These are phyloP conservation scores for Bacterosira constricta DNA, from an alignment of 108 stramenopile species.

Conservation along the genomic window DNA sequence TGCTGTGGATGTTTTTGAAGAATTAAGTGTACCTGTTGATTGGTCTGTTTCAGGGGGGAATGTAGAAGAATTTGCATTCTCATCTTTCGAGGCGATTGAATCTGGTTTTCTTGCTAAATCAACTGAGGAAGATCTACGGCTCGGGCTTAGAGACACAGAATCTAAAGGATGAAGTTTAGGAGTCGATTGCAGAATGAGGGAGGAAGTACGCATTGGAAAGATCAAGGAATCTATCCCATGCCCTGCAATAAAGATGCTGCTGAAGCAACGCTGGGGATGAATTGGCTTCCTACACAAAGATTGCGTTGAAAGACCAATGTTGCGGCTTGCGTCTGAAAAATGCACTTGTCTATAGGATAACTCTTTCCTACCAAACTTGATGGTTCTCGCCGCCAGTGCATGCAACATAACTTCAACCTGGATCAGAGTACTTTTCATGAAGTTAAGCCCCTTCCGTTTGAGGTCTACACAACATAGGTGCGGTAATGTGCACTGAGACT, in stretches of 20 bases:
- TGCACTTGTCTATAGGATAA: not conserved
- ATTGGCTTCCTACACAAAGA: too few relatives aligned
- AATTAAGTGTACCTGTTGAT: not conserved
- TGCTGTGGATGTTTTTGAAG: not conserved
- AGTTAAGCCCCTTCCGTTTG: too few relatives aligned
- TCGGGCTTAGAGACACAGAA: not conserved
- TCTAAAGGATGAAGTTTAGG: not conserved
- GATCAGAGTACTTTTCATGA: too few relatives aligned
- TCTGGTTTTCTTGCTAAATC: not conserved
- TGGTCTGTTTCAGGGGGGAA: not conserved
- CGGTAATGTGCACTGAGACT: too few relatives aligned
- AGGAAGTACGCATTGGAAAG: not conserved
- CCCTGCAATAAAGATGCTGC: not conserved
- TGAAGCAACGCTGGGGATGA: not conserved
- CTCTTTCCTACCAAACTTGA: not conserved
- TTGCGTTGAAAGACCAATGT: not conserved
- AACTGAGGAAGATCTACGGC: not conserved
- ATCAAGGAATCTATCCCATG: not conserved
- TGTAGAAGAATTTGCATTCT: not conserved
- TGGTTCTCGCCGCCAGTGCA: not conserved
- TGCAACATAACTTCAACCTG: too few relatives aligned
- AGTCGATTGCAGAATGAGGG: not conserved
- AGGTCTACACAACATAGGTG: too few relatives aligned
- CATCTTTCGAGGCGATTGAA: not conserved
- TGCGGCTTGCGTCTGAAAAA: not conserved